Conservation (phyloP, 1,139 yeast species). For the Geotrichum klebahnii region DNA sequence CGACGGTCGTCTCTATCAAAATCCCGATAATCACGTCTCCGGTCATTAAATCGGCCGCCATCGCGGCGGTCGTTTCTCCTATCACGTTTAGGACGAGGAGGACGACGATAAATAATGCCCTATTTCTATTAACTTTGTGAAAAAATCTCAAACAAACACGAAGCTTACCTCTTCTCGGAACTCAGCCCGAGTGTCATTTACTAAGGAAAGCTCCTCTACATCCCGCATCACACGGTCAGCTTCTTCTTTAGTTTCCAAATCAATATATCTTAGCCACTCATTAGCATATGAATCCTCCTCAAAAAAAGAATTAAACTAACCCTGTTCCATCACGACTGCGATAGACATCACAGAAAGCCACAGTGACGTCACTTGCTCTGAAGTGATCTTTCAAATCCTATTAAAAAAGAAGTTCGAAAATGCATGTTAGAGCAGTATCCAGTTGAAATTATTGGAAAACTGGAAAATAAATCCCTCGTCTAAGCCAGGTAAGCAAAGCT, state of each 20-base stretch:
- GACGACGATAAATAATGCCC: slow-evolving; percentile 52
- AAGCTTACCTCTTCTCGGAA: slow-evolving; percentile 78
- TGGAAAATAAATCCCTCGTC: neutral
- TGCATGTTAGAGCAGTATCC: neutral
- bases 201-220: slow-evolving; percentile 65
- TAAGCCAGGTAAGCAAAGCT: neutral
- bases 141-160: slow-evolving; percentile 38
- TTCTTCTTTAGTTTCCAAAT: slow-evolving; percentile 70
- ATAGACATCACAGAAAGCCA: slow-evolving; percentile 35
- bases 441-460: neutral
- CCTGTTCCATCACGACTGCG: slow-evolving; percentile 35
- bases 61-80: slow-evolving; percentile 18
- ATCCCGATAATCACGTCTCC: slow-evolving; percentile 24
- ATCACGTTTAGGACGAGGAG: slow-evolving; percentile 30
- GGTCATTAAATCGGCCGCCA: slow-evolving; percentile 24
- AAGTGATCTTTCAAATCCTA: slow-evolving; percentile 39
- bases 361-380: slow-evolving; percentile 36
- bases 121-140: slow-evolving; percentile 7
- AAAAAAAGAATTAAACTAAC: neutral
- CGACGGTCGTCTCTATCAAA: slow-evolving; percentile 15
- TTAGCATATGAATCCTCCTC: neutral
- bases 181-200: slow-evolving; percentile 59
- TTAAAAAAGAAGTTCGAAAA: neutral
- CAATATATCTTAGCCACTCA: slow-evolving; percentile 51
- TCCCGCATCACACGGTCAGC: slow-evolving; percentile 60